phyloP scores from a whole-genome alignment of 768 basidiomycete species.

The Gautieria morchelliformis region DNA sequence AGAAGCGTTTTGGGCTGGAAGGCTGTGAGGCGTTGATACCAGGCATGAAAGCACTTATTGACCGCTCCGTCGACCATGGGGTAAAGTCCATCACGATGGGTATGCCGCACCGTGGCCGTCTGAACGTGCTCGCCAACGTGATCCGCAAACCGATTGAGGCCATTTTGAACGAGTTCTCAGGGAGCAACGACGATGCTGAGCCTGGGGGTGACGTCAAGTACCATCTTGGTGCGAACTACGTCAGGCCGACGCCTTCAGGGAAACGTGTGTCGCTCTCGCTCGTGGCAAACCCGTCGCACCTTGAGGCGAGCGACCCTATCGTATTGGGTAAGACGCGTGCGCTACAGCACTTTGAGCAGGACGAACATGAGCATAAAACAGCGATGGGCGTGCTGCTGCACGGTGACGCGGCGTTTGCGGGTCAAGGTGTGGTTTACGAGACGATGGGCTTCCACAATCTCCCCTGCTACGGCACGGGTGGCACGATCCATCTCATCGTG shows the following conservation, averaged over 20 bases:
- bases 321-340: conserved; percentile 99
- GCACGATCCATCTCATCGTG: conserved; percentile 95
- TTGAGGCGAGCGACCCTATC: conserved; percentile 95
- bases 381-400: conserved; percentile 96
- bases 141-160: conserved; percentile 98
- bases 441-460: conserved; percentile 98
- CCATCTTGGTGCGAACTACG: conserved; percentile 97
- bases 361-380: conserved; percentile 67
- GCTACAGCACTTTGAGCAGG: conserved; percentile 89
- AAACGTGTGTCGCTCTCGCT: conserved; percentile 97
- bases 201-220: conserved; percentile 98
- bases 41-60: conserved; percentile 99
- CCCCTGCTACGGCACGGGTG: conserved; percentile 92
- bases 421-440: conserved; percentile 97
- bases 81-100: conserved; percentile 95
- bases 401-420: conserved; percentile 97
- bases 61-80: conserved; percentile 93
- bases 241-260: conserved; percentile 94
- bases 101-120: conserved; percentile 98
- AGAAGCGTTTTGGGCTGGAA: conserved; percentile 98
- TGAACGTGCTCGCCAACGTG: conserved; percentile 97
- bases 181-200: conserved; percentile 58
- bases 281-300: conserved; percentile 96
- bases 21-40: conserved; percentile 97
- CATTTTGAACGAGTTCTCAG: conserved; percentile 93